These are phyloP conservation scores for Lantana camara DNA, from an alignment of 257 asterid species.

Conservation along the genomic window DNA sequence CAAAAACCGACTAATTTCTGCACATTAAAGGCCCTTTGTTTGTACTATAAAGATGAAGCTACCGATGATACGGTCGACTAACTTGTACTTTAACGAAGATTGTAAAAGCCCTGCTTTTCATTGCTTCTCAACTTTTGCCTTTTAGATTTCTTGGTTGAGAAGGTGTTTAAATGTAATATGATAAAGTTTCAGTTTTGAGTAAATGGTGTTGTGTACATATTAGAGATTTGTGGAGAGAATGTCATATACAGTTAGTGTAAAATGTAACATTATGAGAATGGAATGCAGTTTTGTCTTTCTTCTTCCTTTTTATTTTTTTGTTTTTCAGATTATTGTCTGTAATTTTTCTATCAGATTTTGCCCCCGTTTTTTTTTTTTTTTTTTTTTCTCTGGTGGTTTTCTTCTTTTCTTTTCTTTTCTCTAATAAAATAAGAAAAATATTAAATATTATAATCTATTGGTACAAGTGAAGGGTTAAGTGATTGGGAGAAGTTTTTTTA, in stretches of 20 bases:
- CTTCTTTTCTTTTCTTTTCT: too few relatives aligned
- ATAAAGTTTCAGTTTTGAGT: neutral
- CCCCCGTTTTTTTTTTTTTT: too few relatives aligned
- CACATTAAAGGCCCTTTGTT: neutral
- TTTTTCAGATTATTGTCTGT: too few relatives aligned
- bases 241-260: neutral
- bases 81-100: conserved; percentile 20
- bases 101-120: conserved; percentile 3
- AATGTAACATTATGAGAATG: neutral
- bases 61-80: conserved; percentile 22
- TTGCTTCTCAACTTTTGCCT: conserved; percentile 24
- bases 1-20: conserved; percentile 67
- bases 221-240: neutral
- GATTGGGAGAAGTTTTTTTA: too few relatives aligned
- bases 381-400: too few relatives aligned
- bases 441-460: too few relatives aligned
- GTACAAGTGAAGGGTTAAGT: too few relatives aligned
- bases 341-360: too few relatives aligned
- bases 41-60: neutral
- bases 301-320: too few relatives aligned
- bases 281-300: too few relatives aligned
- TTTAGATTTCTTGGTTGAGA: neutral
- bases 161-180: neutral
- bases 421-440: too few relatives aligned
- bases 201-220: neutral